phyloP scores from a whole-genome alignment of 306 rosid species.

The Quillaja saponaria region DNA sequence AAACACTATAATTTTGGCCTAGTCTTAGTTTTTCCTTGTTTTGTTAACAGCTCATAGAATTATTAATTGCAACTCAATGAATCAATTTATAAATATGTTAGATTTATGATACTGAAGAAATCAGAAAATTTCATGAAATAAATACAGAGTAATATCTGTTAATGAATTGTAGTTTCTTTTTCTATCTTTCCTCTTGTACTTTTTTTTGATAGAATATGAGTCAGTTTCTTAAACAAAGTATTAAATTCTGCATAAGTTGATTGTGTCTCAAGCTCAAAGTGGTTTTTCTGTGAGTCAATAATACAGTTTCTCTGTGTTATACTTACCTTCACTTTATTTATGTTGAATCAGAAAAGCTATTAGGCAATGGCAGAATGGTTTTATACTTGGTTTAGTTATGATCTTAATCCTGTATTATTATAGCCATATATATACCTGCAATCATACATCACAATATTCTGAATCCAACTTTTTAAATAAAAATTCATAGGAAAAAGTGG shows the following conservation, averaged over 20 bases:
- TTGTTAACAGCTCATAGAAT: too few species aligned
- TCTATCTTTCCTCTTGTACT: slow-evolving; percentile 10
- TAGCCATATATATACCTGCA: not conserved
- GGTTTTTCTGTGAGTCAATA: slow-evolving; percentile 16
- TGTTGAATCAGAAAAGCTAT: not conserved
- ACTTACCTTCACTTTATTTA: slow-evolving; percentile 3
- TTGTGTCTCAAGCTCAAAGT: slow-evolving; percentile 4
- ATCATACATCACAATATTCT: slow-evolving; percentile 16
- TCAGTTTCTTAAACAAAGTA: slow-evolving; percentile 16
- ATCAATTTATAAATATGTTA: too few species aligned
- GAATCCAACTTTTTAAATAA: slow-evolving; percentile 14
- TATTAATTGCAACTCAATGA: too few species aligned
- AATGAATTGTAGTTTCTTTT: too few species aligned
- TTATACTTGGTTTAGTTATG: slow-evolving; percentile 2
- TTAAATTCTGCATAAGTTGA: not conserved
- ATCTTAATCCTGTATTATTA: slow-evolving; percentile 1
- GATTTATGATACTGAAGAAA: too few species aligned
- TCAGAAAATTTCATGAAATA: too few species aligned
- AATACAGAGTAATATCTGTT: too few species aligned
- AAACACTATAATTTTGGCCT: too few species aligned
- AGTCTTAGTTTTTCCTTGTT: too few species aligned
- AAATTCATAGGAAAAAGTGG: slow-evolving; percentile 54
- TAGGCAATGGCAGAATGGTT: slow-evolving; percentile 6
- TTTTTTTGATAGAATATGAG: too few species aligned
- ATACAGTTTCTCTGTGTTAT: not conserved